A percentile compares a stretch with the other conserved stretches of the same genome.
phyloP scores from a whole-genome alignment of 192 early-diverging fungal genomes.

The Coemansia sp. region DNA sequence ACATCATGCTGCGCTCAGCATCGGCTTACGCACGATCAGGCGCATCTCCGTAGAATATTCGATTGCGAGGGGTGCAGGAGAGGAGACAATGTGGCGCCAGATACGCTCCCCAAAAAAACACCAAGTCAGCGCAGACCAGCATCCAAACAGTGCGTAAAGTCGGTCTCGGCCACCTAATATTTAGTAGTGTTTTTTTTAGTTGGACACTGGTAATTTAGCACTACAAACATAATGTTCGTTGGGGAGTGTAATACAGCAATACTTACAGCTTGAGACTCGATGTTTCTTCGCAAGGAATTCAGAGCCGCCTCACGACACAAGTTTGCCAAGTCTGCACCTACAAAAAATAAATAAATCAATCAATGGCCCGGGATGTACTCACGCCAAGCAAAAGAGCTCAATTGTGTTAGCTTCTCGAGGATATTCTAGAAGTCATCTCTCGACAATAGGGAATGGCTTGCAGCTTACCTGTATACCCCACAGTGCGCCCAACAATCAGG shows the following conservation, averaged over 20 bases:
- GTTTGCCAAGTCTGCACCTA: conserved; percentile 83
- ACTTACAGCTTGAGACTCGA: conserved; percentile 60
- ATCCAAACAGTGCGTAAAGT: conserved; percentile 25
- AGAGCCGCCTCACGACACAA: conserved; percentile 82
- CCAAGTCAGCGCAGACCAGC: conserved; percentile 16
- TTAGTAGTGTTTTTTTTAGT: background rate
- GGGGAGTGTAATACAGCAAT: background rate
- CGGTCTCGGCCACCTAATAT: conserved; percentile 34
- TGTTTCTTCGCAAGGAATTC: conserved; percentile 63
- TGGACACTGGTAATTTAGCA: background rate
- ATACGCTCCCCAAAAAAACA: background rate
- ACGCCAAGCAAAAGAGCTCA: background rate
- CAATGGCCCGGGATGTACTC: background rate
- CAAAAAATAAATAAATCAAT: background rate
- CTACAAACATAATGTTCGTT: background rate
- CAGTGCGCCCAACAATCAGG: conserved; percentile 56
- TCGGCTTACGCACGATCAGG: conserved; percentile 2
- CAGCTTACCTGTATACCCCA: conserved; percentile 51
- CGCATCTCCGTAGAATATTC: background rate
- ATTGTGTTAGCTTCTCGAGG: background rate
- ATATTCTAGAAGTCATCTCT: background rate
- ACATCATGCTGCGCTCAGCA: conserved; percentile 4
- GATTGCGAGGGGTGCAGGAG: conserved; percentile 6
- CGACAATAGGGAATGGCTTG: background rate
- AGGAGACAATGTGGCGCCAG: background rate